phyloP scores from a whole-genome alignment of 495 filamentous ascomycete species.

The Stereocaulon alpinum region DNA sequence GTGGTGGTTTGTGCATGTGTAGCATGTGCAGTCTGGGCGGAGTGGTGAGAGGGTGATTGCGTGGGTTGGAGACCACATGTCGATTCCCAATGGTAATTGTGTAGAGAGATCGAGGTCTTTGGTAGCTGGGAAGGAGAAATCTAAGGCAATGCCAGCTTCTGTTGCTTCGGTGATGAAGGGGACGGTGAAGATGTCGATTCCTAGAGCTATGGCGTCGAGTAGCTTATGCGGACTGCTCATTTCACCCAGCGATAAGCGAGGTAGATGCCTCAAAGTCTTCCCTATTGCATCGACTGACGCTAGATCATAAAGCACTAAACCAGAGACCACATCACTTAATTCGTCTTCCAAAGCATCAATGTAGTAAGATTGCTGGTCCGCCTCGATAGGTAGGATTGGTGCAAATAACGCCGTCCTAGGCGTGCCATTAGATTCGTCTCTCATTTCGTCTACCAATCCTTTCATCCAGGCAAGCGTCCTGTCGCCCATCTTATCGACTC shows the following conservation, averaged over 20 bases:
- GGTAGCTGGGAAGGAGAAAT: slow-evolving; percentile 62
- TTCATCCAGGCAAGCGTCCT: slow-evolving; percentile 66
- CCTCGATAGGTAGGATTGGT: slow-evolving; percentile 66
- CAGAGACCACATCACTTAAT: slow-evolving; percentile 46
- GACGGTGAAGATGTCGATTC: slow-evolving; percentile 69
- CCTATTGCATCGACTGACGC: slow-evolving; percentile 57
- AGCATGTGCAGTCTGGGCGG: slow-evolving; percentile 56
- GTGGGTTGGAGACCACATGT: slow-evolving; percentile 58
- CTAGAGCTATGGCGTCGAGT: slow-evolving; percentile 59
- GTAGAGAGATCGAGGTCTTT: slow-evolving; percentile 6
- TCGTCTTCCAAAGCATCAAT: slow-evolving; percentile 52
- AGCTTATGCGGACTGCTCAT: slow-evolving; percentile 62
- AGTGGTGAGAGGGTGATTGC: slow-evolving; percentile 51
- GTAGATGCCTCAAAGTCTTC: slow-evolving; percentile 45
- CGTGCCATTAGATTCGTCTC: slow-evolving; percentile 27
- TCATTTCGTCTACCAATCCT: slow-evolving; percentile 37
- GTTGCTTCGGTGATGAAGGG: slow-evolving; percentile 63
- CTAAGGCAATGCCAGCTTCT: slow-evolving; percentile 76
- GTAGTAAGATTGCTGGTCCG: slow-evolving; percentile 65
- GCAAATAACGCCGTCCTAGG: slow-evolving; percentile 52
- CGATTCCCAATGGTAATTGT: slow-evolving; percentile 51
- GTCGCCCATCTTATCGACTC: slow-evolving; percentile 74
- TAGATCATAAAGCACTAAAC: slow-evolving; percentile 73
- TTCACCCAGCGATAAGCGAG: slow-evolving; percentile 60
- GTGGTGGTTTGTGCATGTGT: slow-evolving; percentile 76